These are phyloP conservation scores for Friedmanniomyces simplex DNA, from an alignment of 495 filamentous ascomycete species.

Conservation along the genomic window DNA sequence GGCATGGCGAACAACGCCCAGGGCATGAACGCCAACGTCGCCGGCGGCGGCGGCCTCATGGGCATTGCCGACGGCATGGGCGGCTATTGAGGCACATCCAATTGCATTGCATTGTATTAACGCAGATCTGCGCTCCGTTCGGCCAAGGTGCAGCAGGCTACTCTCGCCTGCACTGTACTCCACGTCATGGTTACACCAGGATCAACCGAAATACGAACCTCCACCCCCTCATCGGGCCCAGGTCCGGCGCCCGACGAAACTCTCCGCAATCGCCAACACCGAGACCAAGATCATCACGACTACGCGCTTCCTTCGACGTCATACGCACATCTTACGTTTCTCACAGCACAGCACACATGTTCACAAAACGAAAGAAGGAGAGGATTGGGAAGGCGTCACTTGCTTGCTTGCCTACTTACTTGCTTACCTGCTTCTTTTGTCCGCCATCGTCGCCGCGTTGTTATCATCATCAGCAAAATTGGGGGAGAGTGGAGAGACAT, in stretches of 20 bases:
- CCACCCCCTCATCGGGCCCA: neutral
- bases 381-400: no score
- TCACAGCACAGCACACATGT: no score
- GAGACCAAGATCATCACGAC: neutral
- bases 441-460: no score
- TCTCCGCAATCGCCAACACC: neutral
- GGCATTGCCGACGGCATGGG: constrained; percentile 29
- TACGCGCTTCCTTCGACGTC: neutral
- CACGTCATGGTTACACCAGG: no score
- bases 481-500: neutral
- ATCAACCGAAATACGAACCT: neutral
- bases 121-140: neutral
- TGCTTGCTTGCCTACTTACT: no score
- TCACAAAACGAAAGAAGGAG: no score
- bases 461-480: neutral
- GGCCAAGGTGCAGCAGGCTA: neutral
- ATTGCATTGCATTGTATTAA: no score
- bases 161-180: neutral
- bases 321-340: neutral
- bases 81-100: constrained; percentile 17
- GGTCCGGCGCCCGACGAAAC: neutral
- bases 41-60: constrained; percentile 31
- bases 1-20: constrained; percentile 20
- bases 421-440: no score
- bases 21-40: constrained; percentile 31